Evolutionary conservation across 164 flowering plant genomes (phyloP), one percentile per base, ranked within the genome.

Genomic region (grape (Vitis vinifera)): DNA sequence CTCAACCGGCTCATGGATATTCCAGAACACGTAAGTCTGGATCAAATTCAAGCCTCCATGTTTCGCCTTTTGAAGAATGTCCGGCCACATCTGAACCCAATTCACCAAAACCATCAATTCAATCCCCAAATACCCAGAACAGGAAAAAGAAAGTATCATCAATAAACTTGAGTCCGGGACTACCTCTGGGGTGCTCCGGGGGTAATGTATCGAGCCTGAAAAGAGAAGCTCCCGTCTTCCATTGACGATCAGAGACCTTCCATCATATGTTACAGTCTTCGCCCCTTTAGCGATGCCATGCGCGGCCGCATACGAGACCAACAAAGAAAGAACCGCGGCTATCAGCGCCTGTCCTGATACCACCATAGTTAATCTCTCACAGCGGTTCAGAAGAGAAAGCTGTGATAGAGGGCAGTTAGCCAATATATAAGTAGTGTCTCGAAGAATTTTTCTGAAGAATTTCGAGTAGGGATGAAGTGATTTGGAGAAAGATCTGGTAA

Each of bases 151-250:
- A 61, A 15, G 10, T 12, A 49, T 11, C 4, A 23, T 5, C 30
- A 2, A 48, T 14, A 49, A n/a, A n/a, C 15, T 1, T 17, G 17
- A 11, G 29, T 37, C n/a, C 2, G 10, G 7, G 14, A 37, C 37
- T 77, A 88, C 90, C 63, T 87, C 89, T 3, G 91, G 89, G 37
- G 91, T 82, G 73, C 89, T 84, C 5, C 91, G 80, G 30, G 93
- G 79, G 66, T 88, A 88, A 75, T 87, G 92, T 27, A 88, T 82
- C 3, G 92, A 87, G 23, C 92, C 92, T 0, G 90, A 85, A 68
- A 84, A 85, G 60, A 88, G 71, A 31, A 88, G 80, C 83, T 85
- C 85, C 50, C 89, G 65, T 37, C 72, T 76, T 3, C 91, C 89
- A 74, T 84, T 78, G 56, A 88, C 66, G 56, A 88, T 87, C 67